Evolutionary conservation across 257 asterid genomes (phyloP), one percentile per base, ranked within the genome.

Genomic region (Salvia miltiorrhiza): DNA sequence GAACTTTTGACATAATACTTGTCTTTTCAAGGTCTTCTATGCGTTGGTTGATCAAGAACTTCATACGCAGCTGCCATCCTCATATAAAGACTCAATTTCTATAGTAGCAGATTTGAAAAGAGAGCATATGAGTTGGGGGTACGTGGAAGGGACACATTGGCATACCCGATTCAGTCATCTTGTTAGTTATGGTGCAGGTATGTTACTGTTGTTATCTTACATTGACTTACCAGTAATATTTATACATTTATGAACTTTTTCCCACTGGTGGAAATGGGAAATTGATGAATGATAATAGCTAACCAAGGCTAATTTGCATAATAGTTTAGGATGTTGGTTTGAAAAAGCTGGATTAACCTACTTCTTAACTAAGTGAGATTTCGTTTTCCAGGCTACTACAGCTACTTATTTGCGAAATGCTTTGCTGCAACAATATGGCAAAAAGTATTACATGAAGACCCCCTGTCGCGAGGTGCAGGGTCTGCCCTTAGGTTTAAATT

Each of bases 351-450:
- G 56, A 23, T 7, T 24, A 14, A 28, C 45, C 32, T 24, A 21
- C 49, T 61, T 62, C 3, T 44, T 10, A 52, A 21, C 50, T 4
- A 45, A 45, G 14, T 30, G 39, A 62, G 16, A 39, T 55, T 50
- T 40, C 10, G 57, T 67, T 52, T 40, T 43, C 84, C 84, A 93
- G 99, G 94, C 76, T 93, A 93, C 81, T 90, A 93, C 77, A 93
- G 96, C 85, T 93, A 90, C 90, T 73, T 93, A 90, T 93, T 90
- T 28, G 99, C 99, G 13, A 90, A 78, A 85, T 93, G 96, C 85
- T 88, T 90, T 23, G 83, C 97, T 37, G 80, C 96, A 58, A 87
- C 93, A 14, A 87, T 88, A 71, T 93, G 99, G 99, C 81, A 86
- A 70, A 87, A 80, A 65, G 69, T 79, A 20, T 88, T 90, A 74